Base-by-base conservation (phyloP, 2,329 filamentous ascomycete genomes). In the Biscogniauxia sp. region DNA sequence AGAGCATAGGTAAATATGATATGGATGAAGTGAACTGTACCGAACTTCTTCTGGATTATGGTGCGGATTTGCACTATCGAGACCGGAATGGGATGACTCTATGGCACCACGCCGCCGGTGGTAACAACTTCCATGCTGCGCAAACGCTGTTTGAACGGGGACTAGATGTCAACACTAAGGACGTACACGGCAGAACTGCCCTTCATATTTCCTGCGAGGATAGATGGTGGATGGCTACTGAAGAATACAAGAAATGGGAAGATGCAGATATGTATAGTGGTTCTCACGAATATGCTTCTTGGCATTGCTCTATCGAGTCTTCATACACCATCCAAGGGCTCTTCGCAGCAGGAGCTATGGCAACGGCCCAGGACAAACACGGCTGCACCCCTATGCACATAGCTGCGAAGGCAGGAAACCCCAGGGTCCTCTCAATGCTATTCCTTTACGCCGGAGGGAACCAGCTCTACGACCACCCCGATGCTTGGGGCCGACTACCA, bases 291-390 rank as follows among this genome's bases (percentile, higher is more conserved):
- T 56, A 56, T 37, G 54, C 3, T 5, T 5, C 49, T 5, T 56
- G 41, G 54, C 54, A 51, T n/a, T 56, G 54, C 11, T 50, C 37
- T 9, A 28, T 56, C 54, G 54, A 56, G n/a, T 50, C 54, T n/a
- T 49, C 54, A 17, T 45, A 23, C 20, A 55, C 54, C 13, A 37
- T 49, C 13, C 28, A 45, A 32, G 2, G 20, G 3, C 25, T 54
- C 28, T 45, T 54, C 25, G 53, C 53, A 20, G 53, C 53, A 5
- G 19, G 53, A 11, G 53, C 53, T 17, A 15, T 45, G 11, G 53
- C 17, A 23, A 45, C 26, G 7, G 26, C 19, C 26, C 23, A 20
- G 20, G 55, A 56, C 41, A 15, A 51, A 32, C 25, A 20, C 37
- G 23, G 55, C 23, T 25, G n/a, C 17, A 56, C n/a, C 11, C 25